phyloP scores from a whole-genome alignment of 2,329 filamentous ascomycete genomes.

The Colletotrichum acutatum region DNA sequence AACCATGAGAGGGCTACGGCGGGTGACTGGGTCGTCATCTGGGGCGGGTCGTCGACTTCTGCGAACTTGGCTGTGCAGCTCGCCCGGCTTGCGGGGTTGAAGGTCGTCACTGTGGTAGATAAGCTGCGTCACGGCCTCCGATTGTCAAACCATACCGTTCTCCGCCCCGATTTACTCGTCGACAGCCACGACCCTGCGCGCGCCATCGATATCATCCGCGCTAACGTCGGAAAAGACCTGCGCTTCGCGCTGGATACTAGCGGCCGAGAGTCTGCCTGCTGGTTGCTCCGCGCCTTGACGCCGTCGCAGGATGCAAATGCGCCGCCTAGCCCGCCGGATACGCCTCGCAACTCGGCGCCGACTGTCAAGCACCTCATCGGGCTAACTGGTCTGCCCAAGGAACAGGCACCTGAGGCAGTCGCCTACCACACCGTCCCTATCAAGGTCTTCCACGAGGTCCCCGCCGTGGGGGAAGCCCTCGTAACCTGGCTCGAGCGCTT shows the following conservation, averaged over 20 bases:
- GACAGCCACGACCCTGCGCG: constrained; percentile 74
- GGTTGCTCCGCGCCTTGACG: constrained; percentile 65
- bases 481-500: constrained; percentile 75
- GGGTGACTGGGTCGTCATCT: constrained; percentile 79
- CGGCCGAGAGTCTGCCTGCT: constrained; percentile 70
- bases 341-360: constrained; percentile 45
- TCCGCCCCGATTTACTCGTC: constrained; percentile 71
- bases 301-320: constrained; percentile 40
- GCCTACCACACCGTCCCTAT: constrained; percentile 76
- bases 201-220: constrained; percentile 72
- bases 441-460: constrained; percentile 78
- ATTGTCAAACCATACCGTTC: constrained; percentile 57
- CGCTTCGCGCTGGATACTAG: constrained; percentile 77
- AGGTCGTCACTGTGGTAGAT: constrained; percentile 74
- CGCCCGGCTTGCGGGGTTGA: constrained; percentile 72
- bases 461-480: constrained; percentile 70
- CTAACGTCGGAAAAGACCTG: constrained; percentile 66
- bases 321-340: constrained; percentile 50
- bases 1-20: constrained; percentile 62
- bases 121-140: constrained; percentile 72
- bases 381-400: constrained; percentile 74
- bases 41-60: constrained; percentile 81
- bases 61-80: constrained; percentile 75
- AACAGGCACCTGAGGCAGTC: constrained; percentile 53
- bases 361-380: constrained; percentile 70